Conservation (phyloP, 2,329 filamentous ascomycete species). For the Paracorniculantispora psalliotae region DNA sequence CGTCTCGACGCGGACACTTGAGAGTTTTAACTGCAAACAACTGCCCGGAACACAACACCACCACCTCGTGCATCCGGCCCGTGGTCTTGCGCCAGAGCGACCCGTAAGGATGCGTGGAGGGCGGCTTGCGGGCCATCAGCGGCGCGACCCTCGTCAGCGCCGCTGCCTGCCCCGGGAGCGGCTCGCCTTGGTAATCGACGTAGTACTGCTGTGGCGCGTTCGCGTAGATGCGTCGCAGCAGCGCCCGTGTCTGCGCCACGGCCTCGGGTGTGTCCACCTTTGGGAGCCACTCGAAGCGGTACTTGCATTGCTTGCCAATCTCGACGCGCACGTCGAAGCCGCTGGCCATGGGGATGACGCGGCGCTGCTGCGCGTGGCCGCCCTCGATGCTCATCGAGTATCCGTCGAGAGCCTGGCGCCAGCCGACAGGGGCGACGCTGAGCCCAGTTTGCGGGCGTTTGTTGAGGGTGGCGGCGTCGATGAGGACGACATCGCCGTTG, state of each 20-base stretch:
- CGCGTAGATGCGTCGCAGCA: background rate
- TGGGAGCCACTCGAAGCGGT: background rate
- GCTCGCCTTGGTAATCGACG: background rate
- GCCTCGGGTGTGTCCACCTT: background rate
- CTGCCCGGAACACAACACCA: background rate
- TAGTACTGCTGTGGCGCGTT: background rate
- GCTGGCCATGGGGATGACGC: background rate
- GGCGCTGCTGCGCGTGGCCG: background rate
- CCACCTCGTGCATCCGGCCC: background rate
- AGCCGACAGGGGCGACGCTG: background rate
- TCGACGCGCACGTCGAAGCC: background rate
- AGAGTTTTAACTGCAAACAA: background rate
- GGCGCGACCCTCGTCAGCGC: background rate
- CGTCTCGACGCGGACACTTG: background rate
- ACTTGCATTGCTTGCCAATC: background rate
- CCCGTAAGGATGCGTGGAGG: background rate
- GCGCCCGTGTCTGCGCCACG: background rate
- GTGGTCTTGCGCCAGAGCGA: background rate
- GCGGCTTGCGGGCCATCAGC: no score
- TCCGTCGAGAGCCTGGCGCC: background rate
- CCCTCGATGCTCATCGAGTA: background rate
- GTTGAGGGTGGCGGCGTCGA: background rate
- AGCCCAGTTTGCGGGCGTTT: background rate
- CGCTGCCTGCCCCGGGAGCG: background rate
- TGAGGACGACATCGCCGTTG: background rate